Evolutionary conservation across 495 filamentous ascomycete genomes (phyloP), one percentile per base, ranked within the genome.

Genomic region (Penicillium paxilli): DNA sequence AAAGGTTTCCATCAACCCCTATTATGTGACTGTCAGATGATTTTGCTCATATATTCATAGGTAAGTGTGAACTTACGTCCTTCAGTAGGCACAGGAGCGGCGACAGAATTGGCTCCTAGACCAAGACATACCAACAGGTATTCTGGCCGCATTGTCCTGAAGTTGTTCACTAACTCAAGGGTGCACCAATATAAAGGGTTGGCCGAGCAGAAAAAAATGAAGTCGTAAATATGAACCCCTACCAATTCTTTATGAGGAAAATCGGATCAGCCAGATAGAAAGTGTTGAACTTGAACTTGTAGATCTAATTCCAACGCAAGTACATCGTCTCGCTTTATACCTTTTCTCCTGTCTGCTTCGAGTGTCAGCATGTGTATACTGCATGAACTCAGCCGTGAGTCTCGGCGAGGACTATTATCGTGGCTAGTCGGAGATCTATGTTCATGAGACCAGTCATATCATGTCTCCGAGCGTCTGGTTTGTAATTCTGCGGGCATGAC

Each of bases 1-100:
- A 42, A 22, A 22, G 40, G 40, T n/a, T 42, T 12, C 20, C 20
- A 21, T 42, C 19, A 14, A 20, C 8, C 3, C n/a, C 40, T 42
- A 42, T 42, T 14, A n/a, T 8, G 14, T 14, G 33, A n/a, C 4
- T 37, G 5, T 37, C 4, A 37, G 33, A 8, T 37, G n/a, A 4
- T 4, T 37, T 14, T 11, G 33, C n/a, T 16, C 33, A 16, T 4
- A 11, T 4, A 16, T 16, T 4, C 33, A 8, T 37, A 25, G 19
- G 12, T 28, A 20, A 38, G 26, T 6, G n/a, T n/a, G n/a, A n/a
- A 58, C 54, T 22, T 5, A 55, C 51, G 32, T 19, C 48, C 48
- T 19, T 58, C 21, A 4, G 26, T 32, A 10, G 59, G 51, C 26
- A 62, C 35, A 10, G 59, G 59, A 10, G 52, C 44, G 32, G 59